These are phyloP conservation scores for Penicillium dipodomyicola DNA, from an alignment of 495 filamentous ascomycete genomes.

Conservation along the genomic window DNA sequence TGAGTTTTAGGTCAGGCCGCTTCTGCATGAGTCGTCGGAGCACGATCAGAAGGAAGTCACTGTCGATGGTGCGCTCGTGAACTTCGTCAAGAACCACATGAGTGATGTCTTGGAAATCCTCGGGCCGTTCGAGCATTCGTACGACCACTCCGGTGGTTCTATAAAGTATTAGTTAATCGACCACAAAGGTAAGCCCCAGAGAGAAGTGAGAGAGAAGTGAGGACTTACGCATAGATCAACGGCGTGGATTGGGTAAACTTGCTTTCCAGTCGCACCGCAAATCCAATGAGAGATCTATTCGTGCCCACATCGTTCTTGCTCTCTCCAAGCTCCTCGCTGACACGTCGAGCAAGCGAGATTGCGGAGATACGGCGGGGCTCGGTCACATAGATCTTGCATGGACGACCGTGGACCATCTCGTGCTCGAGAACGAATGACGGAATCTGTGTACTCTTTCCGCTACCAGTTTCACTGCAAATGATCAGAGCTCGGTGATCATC, in stretches of 20 bases:
- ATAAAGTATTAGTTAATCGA: constrained; percentile 8
- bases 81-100: constrained; percentile 95
- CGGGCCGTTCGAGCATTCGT: constrained; percentile 89
- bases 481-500: constrained; percentile 79
- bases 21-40: constrained; percentile 73
- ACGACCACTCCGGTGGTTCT: constrained; percentile 82
- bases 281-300: constrained; percentile 79
- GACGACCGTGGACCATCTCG: constrained; percentile 72
- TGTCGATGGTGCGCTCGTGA: constrained; percentile 92
- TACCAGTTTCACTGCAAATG: constrained; percentile 93
- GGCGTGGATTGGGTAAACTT: constrained; percentile 76
- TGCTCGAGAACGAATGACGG: constrained; percentile 89
- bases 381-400: constrained; percentile 91
- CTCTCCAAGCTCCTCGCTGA: constrained; percentile 93
- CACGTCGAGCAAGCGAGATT: constrained; percentile 83
- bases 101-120: constrained; percentile 81
- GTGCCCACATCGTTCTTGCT: constrained; percentile 77
- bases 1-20: constrained; percentile 72
- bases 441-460: constrained; percentile 95
- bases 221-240: constrained; percentile 72
- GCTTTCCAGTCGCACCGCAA: constrained; percentile 87
- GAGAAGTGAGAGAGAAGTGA: background rate
- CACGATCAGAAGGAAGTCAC: constrained; percentile 89
- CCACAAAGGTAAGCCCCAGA: background rate
- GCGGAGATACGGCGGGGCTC: constrained; percentile 96